phyloP scores from a whole-genome alignment of 192 early-diverging fungal species.

The Mortierella antarctica region DNA sequence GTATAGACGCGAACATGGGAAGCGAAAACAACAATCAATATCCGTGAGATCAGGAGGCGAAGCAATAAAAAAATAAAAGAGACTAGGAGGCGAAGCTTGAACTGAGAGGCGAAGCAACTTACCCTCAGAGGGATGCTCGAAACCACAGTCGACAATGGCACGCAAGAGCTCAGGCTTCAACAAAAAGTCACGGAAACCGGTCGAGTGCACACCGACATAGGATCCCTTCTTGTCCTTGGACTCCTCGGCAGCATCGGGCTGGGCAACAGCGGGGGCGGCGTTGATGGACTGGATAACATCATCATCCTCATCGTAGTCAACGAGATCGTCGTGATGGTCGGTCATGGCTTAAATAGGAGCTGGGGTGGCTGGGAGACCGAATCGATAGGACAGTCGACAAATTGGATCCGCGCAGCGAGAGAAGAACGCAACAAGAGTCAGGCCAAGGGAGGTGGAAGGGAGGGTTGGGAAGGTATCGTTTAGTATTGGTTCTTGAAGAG shows the following conservation, averaged over 20 bases:
- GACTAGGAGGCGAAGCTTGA: no score
- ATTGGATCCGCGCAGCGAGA: background rate
- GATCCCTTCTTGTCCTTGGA: slow-evolving; percentile 95
- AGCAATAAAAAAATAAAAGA: background rate
- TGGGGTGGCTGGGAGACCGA: slow-evolving; percentile 2
- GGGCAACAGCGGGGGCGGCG: slow-evolving; percentile 60
- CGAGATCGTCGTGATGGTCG: slow-evolving; percentile 89
- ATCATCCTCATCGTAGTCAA: slow-evolving; percentile 98
- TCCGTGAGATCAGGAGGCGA: background rate
- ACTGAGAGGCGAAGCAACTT: background rate
- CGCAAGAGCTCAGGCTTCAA: slow-evolving; percentile 96
- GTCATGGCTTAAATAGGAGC: slow-evolving; percentile 39
- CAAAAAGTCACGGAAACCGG: slow-evolving; percentile 97
- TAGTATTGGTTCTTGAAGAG: slow-evolving; percentile 17
- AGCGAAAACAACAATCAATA: background rate
- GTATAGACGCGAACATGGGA: background rate
- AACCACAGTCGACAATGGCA: slow-evolving; percentile 98
- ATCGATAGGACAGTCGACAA: slow-evolving; percentile 9
- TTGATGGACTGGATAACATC: slow-evolving; percentile 72
- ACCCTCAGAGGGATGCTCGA: slow-evolving; percentile 99
- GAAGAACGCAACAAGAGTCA: background rate
- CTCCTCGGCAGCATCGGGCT: slow-evolving; percentile 61
- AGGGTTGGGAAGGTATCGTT: slow-evolving; percentile 5
- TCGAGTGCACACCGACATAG: slow-evolving; percentile 98
- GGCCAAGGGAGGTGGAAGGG: background rate